These are phyloP conservation scores for Actinomortierella ambigua DNA, from an alignment of 371 early-diverging fungal genomes.

Conservation along the genomic window DNA sequence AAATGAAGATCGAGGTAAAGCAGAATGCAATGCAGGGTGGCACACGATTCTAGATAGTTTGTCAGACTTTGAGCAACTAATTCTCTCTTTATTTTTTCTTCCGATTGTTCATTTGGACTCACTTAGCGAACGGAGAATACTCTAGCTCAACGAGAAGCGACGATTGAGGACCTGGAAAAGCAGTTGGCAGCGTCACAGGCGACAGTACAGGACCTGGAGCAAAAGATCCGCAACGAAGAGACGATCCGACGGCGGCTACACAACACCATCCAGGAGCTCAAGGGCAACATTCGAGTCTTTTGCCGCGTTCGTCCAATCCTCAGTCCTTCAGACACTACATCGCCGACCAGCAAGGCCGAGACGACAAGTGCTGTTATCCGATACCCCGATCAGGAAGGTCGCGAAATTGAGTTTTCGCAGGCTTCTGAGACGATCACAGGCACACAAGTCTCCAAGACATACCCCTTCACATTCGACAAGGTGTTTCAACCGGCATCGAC, in stretches of 20 bases:
- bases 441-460: slow-evolving; percentile 50
- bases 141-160: slow-evolving; percentile 49
- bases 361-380: slow-evolving; percentile 32
- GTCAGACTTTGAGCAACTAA: background rate
- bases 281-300: slow-evolving; percentile 98
- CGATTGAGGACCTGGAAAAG: slow-evolving; percentile 54
- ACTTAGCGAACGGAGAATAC: slow-evolving; percentile 51
- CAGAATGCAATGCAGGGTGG: background rate
- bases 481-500: slow-evolving; percentile 76
- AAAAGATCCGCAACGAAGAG: slow-evolving; percentile 77
- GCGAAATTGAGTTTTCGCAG: slow-evolving; percentile 58
- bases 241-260: slow-evolving; percentile 80
- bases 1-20: slow-evolving; percentile 53
- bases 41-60: no score
- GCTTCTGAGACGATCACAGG: slow-evolving; percentile 42
- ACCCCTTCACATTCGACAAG: slow-evolving; percentile 79
- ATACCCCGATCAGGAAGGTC: slow-evolving; percentile 56
- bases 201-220: slow-evolving; percentile 58
- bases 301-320: slow-evolving; percentile 90
- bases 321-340: slow-evolving; percentile 13
- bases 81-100: background rate
- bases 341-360: slow-evolving; percentile 17
- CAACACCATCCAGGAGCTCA: slow-evolving; percentile 94
- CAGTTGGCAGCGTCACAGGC: slow-evolving; percentile 45
- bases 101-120: background rate